phyloP scores from a whole-genome alignment of 768 basidiomycete genomes.

The Termitomyces sp. region DNA sequence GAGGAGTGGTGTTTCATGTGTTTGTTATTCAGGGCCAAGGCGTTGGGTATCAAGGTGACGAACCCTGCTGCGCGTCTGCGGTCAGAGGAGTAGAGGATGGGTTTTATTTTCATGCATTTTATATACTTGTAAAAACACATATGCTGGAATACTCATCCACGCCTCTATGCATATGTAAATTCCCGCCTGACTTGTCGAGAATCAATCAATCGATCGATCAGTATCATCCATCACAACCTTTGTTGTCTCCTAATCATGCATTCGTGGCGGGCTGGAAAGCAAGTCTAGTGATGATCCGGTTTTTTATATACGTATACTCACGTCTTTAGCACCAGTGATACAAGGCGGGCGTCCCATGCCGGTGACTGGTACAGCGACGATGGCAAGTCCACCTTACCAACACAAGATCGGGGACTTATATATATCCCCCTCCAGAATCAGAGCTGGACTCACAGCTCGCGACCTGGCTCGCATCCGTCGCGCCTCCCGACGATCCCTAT shows the following conservation, averaged over 20 bases:
- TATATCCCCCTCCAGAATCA: constrained; percentile 32
- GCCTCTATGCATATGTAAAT: constrained; percentile 15
- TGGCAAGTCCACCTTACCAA: constrained; percentile 30
- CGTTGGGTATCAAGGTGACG: constrained; percentile 86
- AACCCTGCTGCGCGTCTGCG: constrained; percentile 90
- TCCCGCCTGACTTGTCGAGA: background rate
- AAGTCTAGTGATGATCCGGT: constrained; percentile 3
- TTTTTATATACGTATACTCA: background rate
- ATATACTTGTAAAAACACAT: constrained; percentile 46
- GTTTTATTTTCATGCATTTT: constrained; percentile 30
- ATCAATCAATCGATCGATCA: background rate
- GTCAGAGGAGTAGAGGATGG: constrained; percentile 77
- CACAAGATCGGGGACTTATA: constrained; percentile 7
- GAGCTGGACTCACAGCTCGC: constrained; percentile 58
- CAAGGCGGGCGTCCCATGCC: constrained; percentile 72
- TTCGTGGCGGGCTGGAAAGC: constrained; percentile 15
- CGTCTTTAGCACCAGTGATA: constrained; percentile 9
- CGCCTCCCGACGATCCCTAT: constrained; percentile 34
- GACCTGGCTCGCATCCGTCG: constrained; percentile 56
- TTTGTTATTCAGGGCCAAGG: constrained; percentile 57
- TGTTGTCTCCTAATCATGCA: background rate
- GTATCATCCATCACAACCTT: too few species aligned
- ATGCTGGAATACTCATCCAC: constrained; percentile 48
- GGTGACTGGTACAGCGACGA: constrained; percentile 84
- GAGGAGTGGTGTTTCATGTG: too few species aligned